Base-by-base conservation (phyloP, 257 asterid species). In the Solanum paucissectum region DNA sequence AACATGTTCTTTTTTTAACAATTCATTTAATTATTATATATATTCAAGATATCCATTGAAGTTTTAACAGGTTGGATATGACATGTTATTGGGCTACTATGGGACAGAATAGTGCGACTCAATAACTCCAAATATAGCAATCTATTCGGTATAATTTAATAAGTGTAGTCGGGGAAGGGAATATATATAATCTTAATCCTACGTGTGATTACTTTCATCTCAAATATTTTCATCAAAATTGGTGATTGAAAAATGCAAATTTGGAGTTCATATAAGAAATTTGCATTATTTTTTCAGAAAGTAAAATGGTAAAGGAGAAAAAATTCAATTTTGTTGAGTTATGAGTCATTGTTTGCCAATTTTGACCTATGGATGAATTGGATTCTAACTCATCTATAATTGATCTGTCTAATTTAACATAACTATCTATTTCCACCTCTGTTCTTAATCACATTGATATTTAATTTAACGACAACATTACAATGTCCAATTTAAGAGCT, bases 101-200 rank as follows among this genome's bases (percentile, higher is more conserved):
- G 42, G 38, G 4, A 18, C 27, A 72, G 6, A 33, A 69, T 32
- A 14, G 38, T 69, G 23, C 20, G 76, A 32, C 37, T 72, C 27
- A 72, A 18, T 18, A 8, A 9, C 5, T 72, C 79, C 12, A 34
- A 68, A 72, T 72, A 20, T 4, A 72, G 7, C 23, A 32, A 1
- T 33, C 1, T 58, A 33, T 72, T 0, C 11, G 0, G 11, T 55
- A 55, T 55, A 55, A 55, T 55, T 18, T 18, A 6, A 13, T 46
- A 46, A 55, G 25, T 55, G 1, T 18, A 55, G 2, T 0, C 11
- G 11, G 11, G 0, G 2, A 55, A 55, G 1, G 2, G 0, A 4
- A 18, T 55, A 55, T 18, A 7, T 55, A 18, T 55, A 55, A 55
- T 46, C 1, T 12, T 44, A 44, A 1, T 12, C 1, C 16, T 46